Evolutionary conservation across 1,284 basidiomycete species (phyloP).

Genomic region (Malassezia yamatoensis): DNA sequence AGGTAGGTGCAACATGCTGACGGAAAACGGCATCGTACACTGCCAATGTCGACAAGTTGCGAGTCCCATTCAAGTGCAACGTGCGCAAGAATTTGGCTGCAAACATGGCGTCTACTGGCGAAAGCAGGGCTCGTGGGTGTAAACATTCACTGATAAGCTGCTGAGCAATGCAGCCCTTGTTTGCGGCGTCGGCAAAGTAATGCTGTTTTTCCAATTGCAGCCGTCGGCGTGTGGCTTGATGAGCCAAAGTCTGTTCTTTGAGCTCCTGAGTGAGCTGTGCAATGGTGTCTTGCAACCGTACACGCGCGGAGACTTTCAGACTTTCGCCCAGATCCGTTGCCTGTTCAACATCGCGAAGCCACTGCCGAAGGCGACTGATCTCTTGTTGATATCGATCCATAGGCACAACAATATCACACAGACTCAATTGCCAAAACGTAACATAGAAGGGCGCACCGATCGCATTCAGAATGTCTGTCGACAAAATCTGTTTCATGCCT

Average conservation of each 20-base stretch:
- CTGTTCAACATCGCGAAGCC: constrained; percentile 24
- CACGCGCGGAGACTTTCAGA: constrained; percentile 28
- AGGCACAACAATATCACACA: constrained; percentile 43
- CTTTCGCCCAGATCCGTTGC: constrained; percentile 21
- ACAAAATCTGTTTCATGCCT: constrained; percentile 25
- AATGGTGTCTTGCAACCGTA: constrained; percentile 36
- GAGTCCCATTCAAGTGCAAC: constrained; percentile 73
- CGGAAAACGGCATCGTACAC: constrained; percentile 63
- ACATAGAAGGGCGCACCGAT: constrained; percentile 39
- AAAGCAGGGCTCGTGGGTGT: constrained; percentile 77
- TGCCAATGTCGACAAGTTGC: constrained; percentile 76
- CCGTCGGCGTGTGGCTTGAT: constrained; percentile 65
- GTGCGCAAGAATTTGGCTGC: constrained; percentile 81
- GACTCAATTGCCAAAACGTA: constrained; percentile 46
- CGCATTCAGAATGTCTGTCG: constrained; percentile 20
- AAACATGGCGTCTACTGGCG: constrained; percentile 90
- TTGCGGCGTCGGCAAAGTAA: constrained; percentile 60
- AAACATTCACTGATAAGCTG: constrained; percentile 77
- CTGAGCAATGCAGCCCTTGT: constrained; percentile 22
- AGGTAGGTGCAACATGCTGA: constrained; percentile 56
- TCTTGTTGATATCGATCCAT: constrained; percentile 45
- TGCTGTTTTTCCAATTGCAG: constrained; percentile 68
- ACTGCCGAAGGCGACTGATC: constrained; percentile 25
- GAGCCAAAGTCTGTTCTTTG: constrained; percentile 63
- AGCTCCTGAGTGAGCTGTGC: constrained; percentile 53